A percentile compares a stretch with the other conserved stretches of the same genome.
These are phyloP conservation scores for Tetracladium maxilliforme DNA, from an alignment of 2,329 filamentous ascomycete species.

Conservation along the genomic window DNA sequence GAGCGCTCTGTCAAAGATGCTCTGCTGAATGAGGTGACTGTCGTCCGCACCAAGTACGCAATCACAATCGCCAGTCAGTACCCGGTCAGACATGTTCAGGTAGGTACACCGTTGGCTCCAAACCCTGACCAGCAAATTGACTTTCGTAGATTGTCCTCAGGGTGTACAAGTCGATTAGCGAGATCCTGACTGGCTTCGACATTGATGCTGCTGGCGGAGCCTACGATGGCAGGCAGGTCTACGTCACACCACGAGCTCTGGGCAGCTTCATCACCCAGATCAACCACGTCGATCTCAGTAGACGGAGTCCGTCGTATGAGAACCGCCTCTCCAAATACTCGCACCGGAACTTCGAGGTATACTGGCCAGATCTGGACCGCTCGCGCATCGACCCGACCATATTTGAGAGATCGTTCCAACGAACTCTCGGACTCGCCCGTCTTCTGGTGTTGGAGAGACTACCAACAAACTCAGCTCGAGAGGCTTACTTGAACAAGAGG, in stretches of 20 bases:
- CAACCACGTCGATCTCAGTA: constrained; percentile 65
- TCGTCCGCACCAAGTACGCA: constrained; percentile 73
- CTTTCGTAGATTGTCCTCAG: constrained; percentile 64
- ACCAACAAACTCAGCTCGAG: constrained; percentile 52
- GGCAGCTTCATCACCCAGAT: constrained; percentile 69
- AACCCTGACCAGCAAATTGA: not conserved
- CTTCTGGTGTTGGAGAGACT: constrained; percentile 69
- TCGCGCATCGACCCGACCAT: constrained; percentile 73
- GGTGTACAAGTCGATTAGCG: constrained; percentile 69
- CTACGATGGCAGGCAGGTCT: constrained; percentile 71
- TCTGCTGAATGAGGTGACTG: constrained; percentile 70
- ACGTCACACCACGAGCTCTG: constrained; percentile 61
- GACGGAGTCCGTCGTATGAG: constrained; percentile 76
- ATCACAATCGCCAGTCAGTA: constrained; percentile 78
- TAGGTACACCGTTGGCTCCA: too few relatives aligned
- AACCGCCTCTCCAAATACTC: constrained; percentile 78
- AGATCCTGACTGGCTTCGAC: constrained; percentile 80
- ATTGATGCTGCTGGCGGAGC: constrained; percentile 74
- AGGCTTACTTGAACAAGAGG: constrained; percentile 55
- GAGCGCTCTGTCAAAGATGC: constrained; percentile 62
- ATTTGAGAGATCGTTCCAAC: constrained; percentile 65
- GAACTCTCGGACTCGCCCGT: constrained; percentile 64
- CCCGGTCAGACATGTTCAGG: constrained; percentile 68
- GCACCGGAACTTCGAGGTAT: constrained; percentile 70
- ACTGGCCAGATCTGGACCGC: constrained; percentile 63